Percentiles rank a stretch among this genome's conserved stretches.
phyloP scores from a whole-genome alignment of 345 rosid species.

The Raphanus sativus region DNA sequence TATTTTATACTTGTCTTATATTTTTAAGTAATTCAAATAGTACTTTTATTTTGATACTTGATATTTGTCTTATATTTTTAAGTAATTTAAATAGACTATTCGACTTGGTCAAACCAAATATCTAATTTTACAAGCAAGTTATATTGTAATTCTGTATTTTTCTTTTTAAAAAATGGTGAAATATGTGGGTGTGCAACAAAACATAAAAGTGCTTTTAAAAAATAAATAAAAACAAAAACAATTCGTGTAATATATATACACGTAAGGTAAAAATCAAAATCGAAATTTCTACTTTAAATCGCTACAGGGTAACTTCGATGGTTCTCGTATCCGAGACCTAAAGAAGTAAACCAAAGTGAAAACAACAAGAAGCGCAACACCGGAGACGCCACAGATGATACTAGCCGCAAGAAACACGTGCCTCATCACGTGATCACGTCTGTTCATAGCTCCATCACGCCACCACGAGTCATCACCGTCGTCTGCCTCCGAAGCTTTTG shows the following conservation, averaged over 20 bases:
- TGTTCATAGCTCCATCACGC: slow-evolving; percentile 36
- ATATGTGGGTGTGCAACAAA: slow-evolving; percentile 24
- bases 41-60: too few species aligned
- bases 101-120: too few species aligned
- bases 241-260: slow-evolving; percentile 8
- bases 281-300: slow-evolving; percentile 5
- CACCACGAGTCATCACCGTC: slow-evolving; percentile 34
- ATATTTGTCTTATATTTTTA: too few species aligned
- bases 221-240: background rate
- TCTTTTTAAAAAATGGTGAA: background rate
- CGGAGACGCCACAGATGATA: slow-evolving; percentile 62
- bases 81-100: too few species aligned
- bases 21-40: too few species aligned
- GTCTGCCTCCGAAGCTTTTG: slow-evolving; percentile 42
- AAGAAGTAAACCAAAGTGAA: slow-evolving; percentile 47
- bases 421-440: slow-evolving; percentile 45
- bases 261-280: slow-evolving; percentile 3
- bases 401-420: slow-evolving; percentile 65
- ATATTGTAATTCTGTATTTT: too few species aligned
- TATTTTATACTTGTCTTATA: too few species aligned
- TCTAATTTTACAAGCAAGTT: too few species aligned
- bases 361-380: slow-evolving; percentile 50
- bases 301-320: slow-evolving; percentile 9
- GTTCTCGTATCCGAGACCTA: slow-evolving; percentile 23
- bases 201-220: slow-evolving; percentile 1